These are phyloP conservation scores for Skeletonema tropicum DNA, from an alignment of 108 stramenopile species.

Conservation along the genomic window DNA sequence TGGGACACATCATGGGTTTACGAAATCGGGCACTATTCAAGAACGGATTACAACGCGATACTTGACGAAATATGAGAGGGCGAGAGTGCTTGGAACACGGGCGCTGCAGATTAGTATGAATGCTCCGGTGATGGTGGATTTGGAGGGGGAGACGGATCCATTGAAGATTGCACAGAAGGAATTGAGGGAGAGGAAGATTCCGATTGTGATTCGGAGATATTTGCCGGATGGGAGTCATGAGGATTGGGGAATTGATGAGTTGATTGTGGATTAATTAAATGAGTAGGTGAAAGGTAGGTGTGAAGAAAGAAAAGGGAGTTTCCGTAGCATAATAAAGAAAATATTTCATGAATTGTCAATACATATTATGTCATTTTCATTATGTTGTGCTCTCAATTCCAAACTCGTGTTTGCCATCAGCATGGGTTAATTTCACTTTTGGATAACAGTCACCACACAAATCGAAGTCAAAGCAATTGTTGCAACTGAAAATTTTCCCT, in stretches of 20 bases:
- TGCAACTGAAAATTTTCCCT: slow-evolving; percentile 66
- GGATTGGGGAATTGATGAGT: slow-evolving; percentile 98
- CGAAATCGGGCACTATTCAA: slow-evolving; percentile 41
- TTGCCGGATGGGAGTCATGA: slow-evolving; percentile 98
- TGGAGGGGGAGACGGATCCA: slow-evolving; percentile 98
- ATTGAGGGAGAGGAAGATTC: slow-evolving; percentile 97
- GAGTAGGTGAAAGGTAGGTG: too few species aligned
- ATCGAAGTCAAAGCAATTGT: slow-evolving; percentile 86
- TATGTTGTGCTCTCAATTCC: slow-evolving; percentile 13
- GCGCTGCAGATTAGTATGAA: slow-evolving; percentile 99
- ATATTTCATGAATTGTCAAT: background rate
- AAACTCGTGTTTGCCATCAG: slow-evolving; percentile 53
- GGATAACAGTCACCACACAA: slow-evolving; percentile 77
- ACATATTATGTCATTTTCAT: background rate
- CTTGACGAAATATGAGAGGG: slow-evolving; percentile 99
- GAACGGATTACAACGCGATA: slow-evolving; percentile 93
- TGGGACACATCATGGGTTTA: slow-evolving; percentile 42
- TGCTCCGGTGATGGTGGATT: slow-evolving; percentile 98
- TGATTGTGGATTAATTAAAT: slow-evolving; percentile 84
- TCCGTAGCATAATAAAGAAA: background rate
- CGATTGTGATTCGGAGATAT: slow-evolving; percentile 97
- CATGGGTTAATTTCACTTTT: slow-evolving; percentile 45
- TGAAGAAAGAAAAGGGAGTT: background rate
- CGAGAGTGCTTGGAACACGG: slow-evolving; percentile 97
- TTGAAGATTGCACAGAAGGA: slow-evolving; percentile 98